Evolutionary conservation across 2,329 filamentous ascomycete genomes (phyloP).

Genomic region (Diaporthe longicolla): DNA sequence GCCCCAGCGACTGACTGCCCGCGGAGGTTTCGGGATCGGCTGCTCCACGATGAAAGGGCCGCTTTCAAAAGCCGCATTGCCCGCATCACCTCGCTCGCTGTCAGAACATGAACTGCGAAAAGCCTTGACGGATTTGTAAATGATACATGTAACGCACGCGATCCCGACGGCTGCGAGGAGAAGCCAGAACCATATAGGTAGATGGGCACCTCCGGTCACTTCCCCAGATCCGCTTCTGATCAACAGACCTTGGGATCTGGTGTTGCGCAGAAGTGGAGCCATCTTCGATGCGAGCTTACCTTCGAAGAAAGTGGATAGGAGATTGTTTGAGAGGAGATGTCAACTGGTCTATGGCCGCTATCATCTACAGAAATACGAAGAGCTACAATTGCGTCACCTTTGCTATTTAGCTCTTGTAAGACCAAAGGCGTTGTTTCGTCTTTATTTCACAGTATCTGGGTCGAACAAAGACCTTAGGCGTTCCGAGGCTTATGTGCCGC

Average conservation of each 20-base stretch:
- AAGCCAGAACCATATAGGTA: constrained; percentile 4
- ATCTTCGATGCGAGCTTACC: background rate
- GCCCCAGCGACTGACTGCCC: background rate
- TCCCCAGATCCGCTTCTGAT: background rate
- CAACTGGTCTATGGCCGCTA: background rate
- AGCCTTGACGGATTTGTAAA: background rate
- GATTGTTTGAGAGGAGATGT: background rate
- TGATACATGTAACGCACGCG: background rate
- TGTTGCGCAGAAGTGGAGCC: background rate
- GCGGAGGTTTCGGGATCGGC: background rate
- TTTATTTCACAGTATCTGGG: background rate
- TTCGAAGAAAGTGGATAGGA: background rate
- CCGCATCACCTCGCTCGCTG: background rate
- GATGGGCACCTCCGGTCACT: background rate
- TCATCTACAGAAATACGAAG: background rate
- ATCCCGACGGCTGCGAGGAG: background rate
- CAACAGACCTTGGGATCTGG: background rate
- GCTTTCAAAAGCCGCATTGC: background rate
- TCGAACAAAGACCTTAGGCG: background rate
- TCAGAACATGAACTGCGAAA: no score
- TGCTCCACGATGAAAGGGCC: background rate
- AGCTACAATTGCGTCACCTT: background rate
- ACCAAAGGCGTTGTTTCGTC: background rate
- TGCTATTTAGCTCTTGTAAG: background rate
- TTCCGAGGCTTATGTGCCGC: background rate